These are phyloP conservation scores for Coemansia sp. DNA, from an alignment of 192 early-diverging fungal species.

Conservation along the genomic window DNA sequence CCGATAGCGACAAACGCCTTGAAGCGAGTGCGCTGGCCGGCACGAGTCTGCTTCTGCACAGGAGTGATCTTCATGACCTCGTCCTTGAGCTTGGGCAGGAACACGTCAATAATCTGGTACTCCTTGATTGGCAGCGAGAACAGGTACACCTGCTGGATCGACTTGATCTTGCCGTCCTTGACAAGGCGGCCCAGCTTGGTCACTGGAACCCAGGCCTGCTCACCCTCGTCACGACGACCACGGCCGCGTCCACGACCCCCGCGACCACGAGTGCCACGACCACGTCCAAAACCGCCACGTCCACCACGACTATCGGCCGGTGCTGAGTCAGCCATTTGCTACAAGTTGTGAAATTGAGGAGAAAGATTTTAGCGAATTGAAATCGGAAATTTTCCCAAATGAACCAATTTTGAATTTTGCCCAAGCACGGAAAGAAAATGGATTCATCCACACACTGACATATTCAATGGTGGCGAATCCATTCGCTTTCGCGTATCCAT, in stretches of 20 bases:
- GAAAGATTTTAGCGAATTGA: background rate
- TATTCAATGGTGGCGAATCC: background rate
- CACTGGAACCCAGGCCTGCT: slow-evolving; percentile 88
- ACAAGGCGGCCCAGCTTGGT: slow-evolving; percentile 99
- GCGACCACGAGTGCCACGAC: slow-evolving; percentile 81
- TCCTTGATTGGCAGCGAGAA: slow-evolving; percentile 99
- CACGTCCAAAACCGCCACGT: slow-evolving; percentile 42
- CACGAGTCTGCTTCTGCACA: slow-evolving; percentile 99
- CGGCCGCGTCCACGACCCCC: slow-evolving; percentile 71
- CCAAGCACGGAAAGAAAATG: background rate
- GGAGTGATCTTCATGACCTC: slow-evolving; percentile 99
- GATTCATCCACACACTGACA: background rate
- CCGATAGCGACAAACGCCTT: slow-evolving; percentile 99
- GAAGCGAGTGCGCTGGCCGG: slow-evolving; percentile 99
- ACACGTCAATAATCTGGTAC: slow-evolving; percentile 97
- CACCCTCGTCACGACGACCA: slow-evolving; percentile 82
- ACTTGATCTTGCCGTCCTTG: slow-evolving; percentile 95
- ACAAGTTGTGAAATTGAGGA: slow-evolving; percentile 6
- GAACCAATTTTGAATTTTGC: background rate
- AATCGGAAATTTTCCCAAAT: background rate
- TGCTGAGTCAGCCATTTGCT: slow-evolving; percentile 79
- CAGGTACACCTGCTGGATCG: slow-evolving; percentile 96
- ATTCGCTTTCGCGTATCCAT: background rate
- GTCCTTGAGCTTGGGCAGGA: slow-evolving; percentile 95
- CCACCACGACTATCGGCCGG: slow-evolving; percentile 73